Evolutionary conservation across 345 rosid species (phyloP).

Genomic region (Linum tenue): DNA sequence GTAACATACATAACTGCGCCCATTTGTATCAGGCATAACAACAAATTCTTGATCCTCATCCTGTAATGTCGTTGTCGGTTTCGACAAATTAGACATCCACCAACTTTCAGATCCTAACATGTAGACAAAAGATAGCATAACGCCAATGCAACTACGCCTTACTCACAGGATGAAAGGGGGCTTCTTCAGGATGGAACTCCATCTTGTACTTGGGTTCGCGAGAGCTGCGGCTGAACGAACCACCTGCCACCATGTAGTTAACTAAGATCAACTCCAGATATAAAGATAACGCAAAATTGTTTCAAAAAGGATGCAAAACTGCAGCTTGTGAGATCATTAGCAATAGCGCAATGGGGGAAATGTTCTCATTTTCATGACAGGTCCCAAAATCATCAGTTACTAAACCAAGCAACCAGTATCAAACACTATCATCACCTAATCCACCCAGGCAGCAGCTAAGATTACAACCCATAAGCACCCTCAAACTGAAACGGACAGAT

Average conservation of each 20-base stretch:
- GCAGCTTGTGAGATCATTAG: not conserved
- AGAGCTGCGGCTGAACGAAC: conserved; percentile 55
- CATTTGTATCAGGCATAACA: conserved; percentile 57
- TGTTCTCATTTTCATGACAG: not conserved
- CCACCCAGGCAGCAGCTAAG: too few species aligned
- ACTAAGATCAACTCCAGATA: not conserved
- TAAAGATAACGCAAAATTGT: not conserved
- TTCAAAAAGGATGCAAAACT: not conserved
- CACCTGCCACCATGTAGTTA: conserved; percentile 30
- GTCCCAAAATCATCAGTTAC: not conserved
- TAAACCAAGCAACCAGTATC: not conserved
- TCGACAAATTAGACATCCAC: not conserved
- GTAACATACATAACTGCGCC: conserved; percentile 51
- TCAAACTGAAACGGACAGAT: too few species aligned
- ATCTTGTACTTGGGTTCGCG: conserved; percentile 79
- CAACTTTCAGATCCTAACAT: too few species aligned
- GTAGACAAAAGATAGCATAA: too few species aligned
- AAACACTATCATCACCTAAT: too few species aligned
- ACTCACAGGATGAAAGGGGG: conserved; percentile 77
- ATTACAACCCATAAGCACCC: too few species aligned
- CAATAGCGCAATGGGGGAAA: not conserved
- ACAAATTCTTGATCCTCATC: conserved; percentile 70
- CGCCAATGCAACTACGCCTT: not conserved
- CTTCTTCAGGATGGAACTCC: conserved; percentile 56
- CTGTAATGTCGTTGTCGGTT: conserved; percentile 24